Conservation (phyloP, 164 flowering plant species). For the Tetracentron sinense region DNA sequence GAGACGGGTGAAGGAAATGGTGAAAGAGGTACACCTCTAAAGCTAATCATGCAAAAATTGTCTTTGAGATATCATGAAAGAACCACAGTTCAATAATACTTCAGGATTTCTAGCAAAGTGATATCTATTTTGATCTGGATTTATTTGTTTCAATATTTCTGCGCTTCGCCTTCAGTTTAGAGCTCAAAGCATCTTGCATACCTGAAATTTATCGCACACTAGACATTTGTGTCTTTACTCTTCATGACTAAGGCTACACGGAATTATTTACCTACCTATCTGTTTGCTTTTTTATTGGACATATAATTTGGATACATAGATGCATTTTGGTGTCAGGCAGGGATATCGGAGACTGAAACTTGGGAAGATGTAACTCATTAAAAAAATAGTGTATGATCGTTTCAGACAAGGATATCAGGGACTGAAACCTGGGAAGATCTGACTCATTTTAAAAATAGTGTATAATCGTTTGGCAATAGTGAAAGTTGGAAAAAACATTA, state of each 20-base stretch:
- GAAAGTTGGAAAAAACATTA: no score
- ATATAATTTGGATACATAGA: neutral
- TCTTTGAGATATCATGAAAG: neutral
- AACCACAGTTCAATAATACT: neutral
- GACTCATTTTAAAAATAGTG: no score
- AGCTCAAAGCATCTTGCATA: no score
- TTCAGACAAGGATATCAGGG: no score
- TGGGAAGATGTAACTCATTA: no score
- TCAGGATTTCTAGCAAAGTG: neutral
- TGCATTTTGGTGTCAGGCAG: neutral
- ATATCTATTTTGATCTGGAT: neutral
- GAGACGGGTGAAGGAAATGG: constrained; percentile 81
- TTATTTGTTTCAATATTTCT: no score
- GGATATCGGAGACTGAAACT: neutral
- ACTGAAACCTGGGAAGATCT: no score
- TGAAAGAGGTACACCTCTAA: constrained; percentile 68
- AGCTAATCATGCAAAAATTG: constrained; percentile 1
- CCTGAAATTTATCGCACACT: neutral
- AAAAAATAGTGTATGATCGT: no score
- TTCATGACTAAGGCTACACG: neutral
- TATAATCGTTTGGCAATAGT: no score
- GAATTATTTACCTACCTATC: neutral
- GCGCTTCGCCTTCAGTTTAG: neutral
- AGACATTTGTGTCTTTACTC: neutral
- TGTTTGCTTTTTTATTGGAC: neutral